Evolutionary conservation across 768 basidiomycete species (phyloP), one percentile per base, ranked within the genome.

Genomic region (Trametes cubensis): DNA sequence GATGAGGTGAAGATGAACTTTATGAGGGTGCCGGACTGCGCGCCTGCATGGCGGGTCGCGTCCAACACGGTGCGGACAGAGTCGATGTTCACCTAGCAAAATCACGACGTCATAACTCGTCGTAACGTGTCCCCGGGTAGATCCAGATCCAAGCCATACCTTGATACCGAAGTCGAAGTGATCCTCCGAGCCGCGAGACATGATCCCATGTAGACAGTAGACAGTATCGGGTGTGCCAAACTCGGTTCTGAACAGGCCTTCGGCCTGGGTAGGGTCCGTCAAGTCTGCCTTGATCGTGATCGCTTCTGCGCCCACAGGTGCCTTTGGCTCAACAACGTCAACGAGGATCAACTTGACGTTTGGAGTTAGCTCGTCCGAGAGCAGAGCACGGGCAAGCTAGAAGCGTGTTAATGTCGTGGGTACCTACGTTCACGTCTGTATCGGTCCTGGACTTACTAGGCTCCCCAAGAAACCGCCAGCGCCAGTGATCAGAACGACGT

Each of bases 141-240:
- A 28, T 4, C 28, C 4, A 7, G 7, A 7, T 4, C 28, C 7
- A 41, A 34, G 17, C n/a, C 18, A 7, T 25, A 78, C 80, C 73
- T 80, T 78, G 25, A 81, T 60, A n/a, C 83, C 84, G 1, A 85
- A 68, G 44, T 83, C 81, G 69, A 87, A 85, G 63, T 84, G 79
- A 60, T 83, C 81, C 69, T 87, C 85, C 17, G 83, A 79, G 39
- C 83, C 83, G 17, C 84, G 80, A 25, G 83, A 85, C 85, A 87
- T 85, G 66, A 86, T 83, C 2, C 85, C 85, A 67, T 83, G 81
- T 25, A 82, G 70, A 59, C 80, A 81, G 63, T 82, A 82, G 20
- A 82, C 70, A 7, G 76, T 78, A 62, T 79, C 77, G 0, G 79
- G 80, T 5, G 78, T 63, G 17, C 79, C 80, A 41, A 76, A 70